phyloP scores from a whole-genome alignment of 2,329 filamentous ascomycete genomes.

The Aspergillus fumigatus region DNA sequence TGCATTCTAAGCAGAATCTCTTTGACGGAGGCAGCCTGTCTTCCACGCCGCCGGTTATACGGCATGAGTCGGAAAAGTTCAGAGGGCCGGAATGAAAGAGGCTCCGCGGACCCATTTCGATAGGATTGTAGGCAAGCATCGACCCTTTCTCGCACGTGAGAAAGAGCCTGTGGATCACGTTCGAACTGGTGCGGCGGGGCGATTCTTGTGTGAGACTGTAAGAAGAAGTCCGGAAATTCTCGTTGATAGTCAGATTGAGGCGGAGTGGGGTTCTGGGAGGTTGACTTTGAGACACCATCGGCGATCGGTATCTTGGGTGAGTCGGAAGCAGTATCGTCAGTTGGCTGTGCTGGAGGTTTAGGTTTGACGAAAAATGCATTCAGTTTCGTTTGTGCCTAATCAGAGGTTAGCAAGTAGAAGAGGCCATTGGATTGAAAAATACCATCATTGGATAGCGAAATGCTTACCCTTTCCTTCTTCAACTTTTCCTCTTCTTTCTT shows the following conservation, averaged over 20 bases:
- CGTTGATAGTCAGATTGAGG: conserved; percentile 57
- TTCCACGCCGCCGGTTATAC: conserved; percentile 30
- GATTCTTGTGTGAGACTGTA: conserved; percentile 68
- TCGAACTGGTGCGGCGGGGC: conserved; percentile 54
- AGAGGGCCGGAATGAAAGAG: conserved; percentile 26
- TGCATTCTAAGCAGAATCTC: conserved; percentile 57
- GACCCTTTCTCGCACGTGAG: conserved; percentile 50
- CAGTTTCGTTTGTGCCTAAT: conserved; percentile 47
- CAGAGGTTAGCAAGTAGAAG: conserved; percentile 17
- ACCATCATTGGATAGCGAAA: conserved; percentile 13
- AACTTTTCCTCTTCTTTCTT: conserved; percentile 30
- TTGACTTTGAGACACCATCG: conserved; percentile 9
- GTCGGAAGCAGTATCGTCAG: conserved; percentile 23
- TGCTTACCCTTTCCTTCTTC: conserved; percentile 42
- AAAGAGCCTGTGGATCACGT: conserved; percentile 55
- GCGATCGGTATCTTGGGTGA: conserved; percentile 19
- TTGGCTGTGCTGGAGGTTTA: conserved; percentile 22
- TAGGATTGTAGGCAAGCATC: conserved; percentile 34
- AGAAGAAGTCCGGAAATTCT: conserved; percentile 74
- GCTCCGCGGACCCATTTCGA: conserved; percentile 7
- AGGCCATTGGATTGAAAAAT: conserved; percentile 13
- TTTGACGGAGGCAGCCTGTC: conserved; percentile 46
- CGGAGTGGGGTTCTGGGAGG: conserved; percentile 19
- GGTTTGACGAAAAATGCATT: conserved; percentile 49
- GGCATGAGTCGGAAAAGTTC: conserved; percentile 38